Evolutionary conservation across 2,329 filamentous ascomycete species (phyloP), one percentile per base, ranked within the genome.

Genomic region (Clathrospora elynae): DNA sequence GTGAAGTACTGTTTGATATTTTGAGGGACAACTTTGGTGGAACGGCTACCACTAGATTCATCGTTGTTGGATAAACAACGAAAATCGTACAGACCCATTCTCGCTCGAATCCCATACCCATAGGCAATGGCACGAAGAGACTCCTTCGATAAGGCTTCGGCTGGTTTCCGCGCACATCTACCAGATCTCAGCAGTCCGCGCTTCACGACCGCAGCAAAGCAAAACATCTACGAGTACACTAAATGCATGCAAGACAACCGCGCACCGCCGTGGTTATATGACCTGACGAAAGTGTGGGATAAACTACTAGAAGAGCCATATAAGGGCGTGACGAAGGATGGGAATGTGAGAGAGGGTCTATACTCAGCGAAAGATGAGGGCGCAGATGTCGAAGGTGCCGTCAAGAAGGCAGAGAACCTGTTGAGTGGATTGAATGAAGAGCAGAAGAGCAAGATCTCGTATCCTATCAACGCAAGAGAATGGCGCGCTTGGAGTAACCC

Each of bases 401-500:
- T 82, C 8, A 46, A 71, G 0, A 75, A 80, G 0, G 74, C 80
- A 0, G 63, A 78, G 2, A 42, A 61, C 0, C 62, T 86, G 2
- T 59, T 84, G 0, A 49, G 58, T 1, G 64, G 72, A 2, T 68
- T 87, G 11, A 70, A 73, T 11, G 65, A 73, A 0, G 70, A 73
- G 7, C 78, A 87, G 56, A 73, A 68, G 31, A 50, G 73, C 12
- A 71, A 71, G 18, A 62, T 84, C 0, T 67, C 67, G 22, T 80
- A 85, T 57, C 82, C 86, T 59, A 77, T 90, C 51, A 83, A 88
- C 70, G 83, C 83, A 1, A 81, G 80, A 2, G 82, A 88, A 60
- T 90, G 86, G 85, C 80, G 86, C 33, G 82, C 84, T 8, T 83
- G 80, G 80, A 80, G 77, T 5, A 90, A 90, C 62, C 87, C 87